These are phyloP conservation scores for Boeremia lycopersici DNA, from an alignment of 2,329 filamentous ascomycete genomes.

Conservation along the genomic window DNA sequence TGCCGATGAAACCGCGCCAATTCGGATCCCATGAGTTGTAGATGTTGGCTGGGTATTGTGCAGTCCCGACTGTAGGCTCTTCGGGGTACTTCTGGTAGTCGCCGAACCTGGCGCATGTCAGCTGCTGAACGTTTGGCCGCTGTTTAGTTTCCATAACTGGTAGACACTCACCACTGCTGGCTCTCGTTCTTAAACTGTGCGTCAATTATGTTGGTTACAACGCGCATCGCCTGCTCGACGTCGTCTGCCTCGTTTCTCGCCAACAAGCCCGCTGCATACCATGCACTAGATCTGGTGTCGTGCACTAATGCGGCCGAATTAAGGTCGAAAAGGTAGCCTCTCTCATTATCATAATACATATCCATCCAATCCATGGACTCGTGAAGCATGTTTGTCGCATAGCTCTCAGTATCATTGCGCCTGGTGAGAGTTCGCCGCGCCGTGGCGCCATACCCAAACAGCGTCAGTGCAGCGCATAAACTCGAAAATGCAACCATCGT, in stretches of 20 bases:
- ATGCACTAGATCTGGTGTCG: conserved; percentile 62
- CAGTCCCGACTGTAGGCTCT: conserved; percentile 62
- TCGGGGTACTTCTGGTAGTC: conserved; percentile 62
- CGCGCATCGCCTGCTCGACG: conserved; percentile 57
- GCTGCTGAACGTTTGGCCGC: background rate
- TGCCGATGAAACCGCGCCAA: conserved; percentile 68
- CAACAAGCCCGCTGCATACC: conserved; percentile 65
- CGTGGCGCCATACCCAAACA: conserved; percentile 10
- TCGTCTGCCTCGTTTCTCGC: conserved; percentile 61
- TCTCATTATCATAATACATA: conserved; percentile 58
- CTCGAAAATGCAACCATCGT: conserved; percentile 16
- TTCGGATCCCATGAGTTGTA: conserved; percentile 68
- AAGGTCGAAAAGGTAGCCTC: conserved; percentile 61
- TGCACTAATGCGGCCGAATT: conserved; percentile 57
- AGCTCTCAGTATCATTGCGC: conserved; percentile 26
- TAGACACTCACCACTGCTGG: conserved; percentile 59
- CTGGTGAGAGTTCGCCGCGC: conserved; percentile 13
- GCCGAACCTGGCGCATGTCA: conserved; percentile 47
- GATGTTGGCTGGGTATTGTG: conserved; percentile 56
- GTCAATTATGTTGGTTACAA: conserved; percentile 60
- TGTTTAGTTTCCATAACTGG: too few relatives aligned
- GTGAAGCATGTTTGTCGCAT: conserved; percentile 33
- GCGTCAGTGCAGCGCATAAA: conserved; percentile 18
- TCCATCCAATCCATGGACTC: conserved; percentile 64
- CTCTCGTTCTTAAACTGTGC: conserved; percentile 60